phyloP scores from a whole-genome alignment of 352 stramenopile genomes.

The Phytophthora fragariaefolia region DNA sequence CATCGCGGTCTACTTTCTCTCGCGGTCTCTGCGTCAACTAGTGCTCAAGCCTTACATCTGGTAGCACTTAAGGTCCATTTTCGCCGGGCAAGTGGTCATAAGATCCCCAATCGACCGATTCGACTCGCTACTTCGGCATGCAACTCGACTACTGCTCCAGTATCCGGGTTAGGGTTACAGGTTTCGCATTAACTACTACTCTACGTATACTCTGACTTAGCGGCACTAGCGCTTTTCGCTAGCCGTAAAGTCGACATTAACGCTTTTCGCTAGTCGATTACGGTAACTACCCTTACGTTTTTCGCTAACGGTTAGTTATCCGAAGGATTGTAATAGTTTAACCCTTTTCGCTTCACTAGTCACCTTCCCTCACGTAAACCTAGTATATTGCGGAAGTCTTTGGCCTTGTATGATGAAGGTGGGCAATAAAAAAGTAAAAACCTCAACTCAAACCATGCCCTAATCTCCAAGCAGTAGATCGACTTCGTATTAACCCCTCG shows the following conservation, averaged over 20 bases:
- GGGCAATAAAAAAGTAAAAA: not conserved
- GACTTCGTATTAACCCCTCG: not conserved
- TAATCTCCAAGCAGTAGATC: not conserved
- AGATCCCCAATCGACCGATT: not conserved
- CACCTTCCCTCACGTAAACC: not conserved
- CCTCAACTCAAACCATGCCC: not conserved
- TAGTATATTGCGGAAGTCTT: not conserved
- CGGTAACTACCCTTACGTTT: not conserved
- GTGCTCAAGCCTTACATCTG: not conserved
- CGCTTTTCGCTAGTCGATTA: not conserved
- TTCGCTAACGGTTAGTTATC: not conserved
- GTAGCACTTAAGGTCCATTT: not conserved
- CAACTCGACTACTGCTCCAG: not conserved
- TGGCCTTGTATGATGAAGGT: not conserved
- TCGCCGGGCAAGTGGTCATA: not conserved
- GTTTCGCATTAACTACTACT: not conserved
- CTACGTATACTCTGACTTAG: not conserved
- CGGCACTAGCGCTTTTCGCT: not conserved
- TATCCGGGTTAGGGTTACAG: not conserved
- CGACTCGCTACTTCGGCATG: not conserved
- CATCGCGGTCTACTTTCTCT: not conserved
- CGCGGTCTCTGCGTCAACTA: not conserved
- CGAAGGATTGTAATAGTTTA: not conserved
- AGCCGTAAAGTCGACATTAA: not conserved
- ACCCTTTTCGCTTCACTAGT: not conserved